These are phyloP conservation scores for Allium cepa DNA, from an alignment of 106 monocot species.

Conservation along the genomic window DNA sequence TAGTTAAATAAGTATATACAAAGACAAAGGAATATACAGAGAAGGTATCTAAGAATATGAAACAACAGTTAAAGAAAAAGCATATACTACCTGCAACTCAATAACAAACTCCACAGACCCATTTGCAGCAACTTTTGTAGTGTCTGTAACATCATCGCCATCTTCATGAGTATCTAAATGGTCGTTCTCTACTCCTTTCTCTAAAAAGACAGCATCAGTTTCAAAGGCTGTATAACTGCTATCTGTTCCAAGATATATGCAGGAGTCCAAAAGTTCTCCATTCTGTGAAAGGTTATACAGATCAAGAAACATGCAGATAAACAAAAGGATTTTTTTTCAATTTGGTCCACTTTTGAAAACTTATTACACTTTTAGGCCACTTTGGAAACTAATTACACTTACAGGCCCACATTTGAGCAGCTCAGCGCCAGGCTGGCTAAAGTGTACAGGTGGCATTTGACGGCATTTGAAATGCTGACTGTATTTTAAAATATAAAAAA, in stretches of 20 bases:
- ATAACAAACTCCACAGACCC: slow-evolving; percentile 46
- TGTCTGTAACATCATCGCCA: background rate
- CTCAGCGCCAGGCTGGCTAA: no score
- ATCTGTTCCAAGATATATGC: slow-evolving; percentile 76
- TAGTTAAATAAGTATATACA: no score
- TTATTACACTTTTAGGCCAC: no score
- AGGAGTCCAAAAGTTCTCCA: slow-evolving; percentile 85
- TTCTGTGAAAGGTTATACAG: slow-evolving; percentile 39
- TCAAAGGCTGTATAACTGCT: slow-evolving; percentile 80
- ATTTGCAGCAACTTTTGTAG: slow-evolving; percentile 13
- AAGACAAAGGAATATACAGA: no score
- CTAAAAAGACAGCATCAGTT: slow-evolving; percentile 65
- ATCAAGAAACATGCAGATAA: no score
- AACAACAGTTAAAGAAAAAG: background rate
- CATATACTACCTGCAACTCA: slow-evolving; percentile 58
- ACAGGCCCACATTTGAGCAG: no score
- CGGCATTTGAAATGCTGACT: no score
- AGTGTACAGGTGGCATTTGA: no score
- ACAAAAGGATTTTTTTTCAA: background rate
- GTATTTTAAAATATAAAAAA: no score
- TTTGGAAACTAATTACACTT: no score
- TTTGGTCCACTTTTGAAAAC: background rate
- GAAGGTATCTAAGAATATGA: no score
- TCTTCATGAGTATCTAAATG: slow-evolving; percentile 16
- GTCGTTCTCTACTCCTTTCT: slow-evolving; percentile 20